Base-by-base conservation (phyloP, 192 early-diverging fungal species). In the Entophlyctis helioformis region DNA sequence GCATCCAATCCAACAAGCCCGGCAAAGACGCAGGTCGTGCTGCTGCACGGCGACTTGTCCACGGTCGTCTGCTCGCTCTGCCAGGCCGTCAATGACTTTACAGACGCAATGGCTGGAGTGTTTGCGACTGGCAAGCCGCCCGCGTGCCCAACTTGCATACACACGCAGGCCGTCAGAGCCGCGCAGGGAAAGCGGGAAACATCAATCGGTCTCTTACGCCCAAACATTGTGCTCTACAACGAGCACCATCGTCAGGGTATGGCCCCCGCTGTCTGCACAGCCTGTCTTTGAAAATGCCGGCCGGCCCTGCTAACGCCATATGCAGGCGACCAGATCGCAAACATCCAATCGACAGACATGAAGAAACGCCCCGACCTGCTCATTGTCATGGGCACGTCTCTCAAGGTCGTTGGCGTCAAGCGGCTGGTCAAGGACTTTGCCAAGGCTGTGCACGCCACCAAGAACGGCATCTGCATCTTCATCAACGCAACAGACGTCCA, bases 221-320 rank as follows among this genome's bases (percentile, higher is more conserved):
- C 95, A 13, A 84, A 86, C 53, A 86, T 98, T 63, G 86, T 98
- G 2, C 64, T 98, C 5, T 98, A 98, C 71, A 92, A 94, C 52
- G 95, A 98, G 56, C 71, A 80, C 46, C 89, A 93, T 57, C 60
- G 79, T 1, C 51, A 74, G 44, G 87, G 85, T 67, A 44, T 18
- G 44, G 2, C 8, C 18, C 22, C 22, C 16, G 4, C 11, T 4
- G 6, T 4, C 4, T 31, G 6, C 4, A 31, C 29, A 4, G 29
- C 6, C 11, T 11, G 29, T 11, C 29, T 8, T 11, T 8, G 6
- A 8, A 31, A 4, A 8, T 31, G 29, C 11, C 29, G 11, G 29
- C 29, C 29, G 11, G 29, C 4, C 11, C 29, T 31, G 29, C 29
- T 4, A 8, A 8, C 29, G 4, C 29, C 4, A 4, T 11, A 8